Conservation (phyloP, 176 grass and related monocot species). For the Musa troglodytarum region DNA sequence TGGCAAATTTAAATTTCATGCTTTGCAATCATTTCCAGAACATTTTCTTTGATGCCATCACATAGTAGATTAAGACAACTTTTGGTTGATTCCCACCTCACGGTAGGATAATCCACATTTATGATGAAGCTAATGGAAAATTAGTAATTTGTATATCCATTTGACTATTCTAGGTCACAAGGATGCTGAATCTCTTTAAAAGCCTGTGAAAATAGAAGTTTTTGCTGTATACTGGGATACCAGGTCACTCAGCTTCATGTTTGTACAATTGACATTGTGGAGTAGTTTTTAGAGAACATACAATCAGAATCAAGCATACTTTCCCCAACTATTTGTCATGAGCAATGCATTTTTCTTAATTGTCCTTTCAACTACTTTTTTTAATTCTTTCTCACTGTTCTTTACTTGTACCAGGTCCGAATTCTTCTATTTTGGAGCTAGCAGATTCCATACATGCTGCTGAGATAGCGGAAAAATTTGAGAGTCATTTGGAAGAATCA, state of each 20-base stretch:
- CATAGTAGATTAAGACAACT: background rate
- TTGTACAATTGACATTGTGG: too few species aligned
- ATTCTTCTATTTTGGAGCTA: constrained; percentile 46
- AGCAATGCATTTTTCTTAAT: background rate
- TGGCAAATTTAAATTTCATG: background rate
- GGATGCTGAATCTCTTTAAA: background rate
- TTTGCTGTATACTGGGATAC: background rate
- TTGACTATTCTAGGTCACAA: background rate
- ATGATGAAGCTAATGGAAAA: background rate
- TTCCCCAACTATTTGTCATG: background rate
- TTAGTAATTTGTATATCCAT: background rate
- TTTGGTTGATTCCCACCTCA: background rate
- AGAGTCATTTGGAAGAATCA: constrained; percentile 11
- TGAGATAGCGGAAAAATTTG: constrained; percentile 31
- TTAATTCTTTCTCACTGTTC: constrained; percentile 9
- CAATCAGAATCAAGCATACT: background rate
- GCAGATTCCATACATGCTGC: constrained; percentile 70
- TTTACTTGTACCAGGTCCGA: constrained; percentile 41
- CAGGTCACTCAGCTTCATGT: too few species aligned
- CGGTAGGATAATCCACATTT: background rate
- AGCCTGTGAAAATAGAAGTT: background rate
- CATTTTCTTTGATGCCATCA: background rate
- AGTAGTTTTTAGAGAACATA: too few species aligned
- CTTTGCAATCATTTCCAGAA: background rate
- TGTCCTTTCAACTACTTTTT: constrained; percentile 6